phyloP scores from a whole-genome alignment of 2,329 filamentous ascomycete genomes.

The Fusarium sp. region DNA sequence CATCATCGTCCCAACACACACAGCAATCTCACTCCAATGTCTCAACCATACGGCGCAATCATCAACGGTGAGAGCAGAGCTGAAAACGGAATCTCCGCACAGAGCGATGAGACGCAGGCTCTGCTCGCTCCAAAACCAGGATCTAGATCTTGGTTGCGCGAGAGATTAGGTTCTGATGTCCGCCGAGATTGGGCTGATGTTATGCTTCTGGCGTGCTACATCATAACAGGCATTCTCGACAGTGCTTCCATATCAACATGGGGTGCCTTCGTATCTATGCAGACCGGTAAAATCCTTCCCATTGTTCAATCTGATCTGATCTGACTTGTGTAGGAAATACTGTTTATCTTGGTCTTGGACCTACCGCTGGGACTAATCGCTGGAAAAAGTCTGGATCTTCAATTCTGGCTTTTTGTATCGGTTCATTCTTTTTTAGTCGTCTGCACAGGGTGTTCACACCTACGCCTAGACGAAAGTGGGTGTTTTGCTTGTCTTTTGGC shows the following conservation, averaged over 20 bases:
- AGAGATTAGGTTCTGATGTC: conserved; percentile 34
- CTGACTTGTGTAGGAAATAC: conserved; percentile 68
- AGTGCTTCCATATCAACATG: conserved; percentile 80
- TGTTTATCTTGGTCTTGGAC: conserved; percentile 78
- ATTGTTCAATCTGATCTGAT: background rate
- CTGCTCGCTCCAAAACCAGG: conserved; percentile 30
- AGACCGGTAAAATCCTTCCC: conserved; percentile 67
- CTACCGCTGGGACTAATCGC: conserved; percentile 61
- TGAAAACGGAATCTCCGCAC: conserved; percentile 3
- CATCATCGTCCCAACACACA: background rate
- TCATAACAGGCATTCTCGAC: conserved; percentile 81
- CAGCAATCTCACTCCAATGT: conserved; percentile 5
- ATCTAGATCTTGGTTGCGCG: conserved; percentile 29
- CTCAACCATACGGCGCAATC: conserved; percentile 33
- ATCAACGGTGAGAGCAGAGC: background rate
- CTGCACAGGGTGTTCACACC: conserved; percentile 68
- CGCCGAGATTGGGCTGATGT: conserved; percentile 71
- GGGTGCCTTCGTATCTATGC: conserved; percentile 86
- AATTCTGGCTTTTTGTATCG: conserved; percentile 75
- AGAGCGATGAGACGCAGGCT: conserved; percentile 20
- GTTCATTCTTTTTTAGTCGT: conserved; percentile 75
- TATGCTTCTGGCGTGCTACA: conserved; percentile 75
- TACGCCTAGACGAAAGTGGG: conserved; percentile 67
- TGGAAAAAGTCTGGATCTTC: conserved; percentile 67
- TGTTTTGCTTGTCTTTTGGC: conserved; percentile 68